A percentile compares a stretch with the other conserved stretches of the same genome.
Conservation (phyloP, 345 rosid species). For the Hypericum androsaemum region DNA sequence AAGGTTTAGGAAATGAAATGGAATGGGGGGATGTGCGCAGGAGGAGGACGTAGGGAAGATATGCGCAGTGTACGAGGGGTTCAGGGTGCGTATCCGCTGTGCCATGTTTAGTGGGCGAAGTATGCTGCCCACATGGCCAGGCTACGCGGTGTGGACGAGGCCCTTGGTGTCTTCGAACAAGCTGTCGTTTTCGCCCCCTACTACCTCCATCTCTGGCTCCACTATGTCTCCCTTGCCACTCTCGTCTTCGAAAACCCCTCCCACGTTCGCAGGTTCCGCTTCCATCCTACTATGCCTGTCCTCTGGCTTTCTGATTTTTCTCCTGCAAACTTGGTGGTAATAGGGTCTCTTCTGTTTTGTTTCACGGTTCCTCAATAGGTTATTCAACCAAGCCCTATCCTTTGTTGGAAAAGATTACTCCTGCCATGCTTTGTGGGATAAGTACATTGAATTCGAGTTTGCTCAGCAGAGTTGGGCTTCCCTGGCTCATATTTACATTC, state of each 20-base stretch:
- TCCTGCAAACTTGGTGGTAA: neutral
- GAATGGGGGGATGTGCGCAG: too few relatives aligned
- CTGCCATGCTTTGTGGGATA: too few relatives aligned
- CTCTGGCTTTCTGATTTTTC: neutral
- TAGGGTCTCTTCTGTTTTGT: neutral
- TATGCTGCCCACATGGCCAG: slow-evolving; percentile 53
- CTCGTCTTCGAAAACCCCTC: slow-evolving; percentile 53
- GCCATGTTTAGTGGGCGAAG: slow-evolving; percentile 84
- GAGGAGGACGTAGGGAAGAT: slow-evolving; percentile 71
- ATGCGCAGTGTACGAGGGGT: too few relatives aligned
- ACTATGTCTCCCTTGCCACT: slow-evolving; percentile 41
- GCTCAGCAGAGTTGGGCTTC: slow-evolving; percentile 55
- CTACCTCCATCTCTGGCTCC: too few relatives aligned
- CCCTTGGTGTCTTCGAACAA: slow-evolving; percentile 59
- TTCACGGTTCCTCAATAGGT: slow-evolving; percentile 33
- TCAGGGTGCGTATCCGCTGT: slow-evolving; percentile 70
- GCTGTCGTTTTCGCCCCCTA: too few relatives aligned
- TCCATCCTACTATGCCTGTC: neutral
- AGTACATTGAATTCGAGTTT: slow-evolving; percentile 58
- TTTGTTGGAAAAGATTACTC: slow-evolving; percentile 82
- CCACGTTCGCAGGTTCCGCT: slow-evolving; percentile 60
- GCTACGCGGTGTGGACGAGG: slow-evolving; percentile 47
- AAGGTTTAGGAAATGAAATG: too few relatives aligned
- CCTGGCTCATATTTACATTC: slow-evolving; percentile 53
- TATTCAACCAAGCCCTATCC: slow-evolving; percentile 64